Evolutionary conservation across 1,284 basidiomycete species (phyloP), one percentile per base, ranked within the genome.

Genomic region (Sanghuangporus sanghuang): DNA sequence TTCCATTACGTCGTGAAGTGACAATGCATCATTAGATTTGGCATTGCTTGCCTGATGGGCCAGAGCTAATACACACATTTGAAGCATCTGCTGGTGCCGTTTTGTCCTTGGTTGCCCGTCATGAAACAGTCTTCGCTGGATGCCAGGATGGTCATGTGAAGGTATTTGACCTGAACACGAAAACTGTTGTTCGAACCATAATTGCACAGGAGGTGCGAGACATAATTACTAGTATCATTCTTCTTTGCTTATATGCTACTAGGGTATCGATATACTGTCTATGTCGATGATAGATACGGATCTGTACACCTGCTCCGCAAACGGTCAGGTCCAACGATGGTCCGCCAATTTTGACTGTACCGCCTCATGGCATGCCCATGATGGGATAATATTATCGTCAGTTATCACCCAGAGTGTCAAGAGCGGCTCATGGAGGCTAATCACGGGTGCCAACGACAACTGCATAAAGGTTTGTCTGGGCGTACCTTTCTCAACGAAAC

Each of bases 131-230:
- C 16, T 97, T 91, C 69, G 95, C 93, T 0, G 96, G 95, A 0
- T 90, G 95, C 69, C 96, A 99, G 74, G 94, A 93, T 67, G 96
- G 96, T 1, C 88, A 91, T 68, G 92, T 98, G 69, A 91, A 91
- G 67, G 89, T 98, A 6, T 89, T 93, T 79, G 96, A 98, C 73
- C 78, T 97, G 9, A 95, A 96, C 72, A 96, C 94, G 0, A 87
- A 86, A 65, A 92, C 93, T 0, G 78, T 92, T 42, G 87, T 98
- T 12, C 81, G 96, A 49, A 92, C 87, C 0, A 89, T 98, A 60
- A 87, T 94, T 18, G 90, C 92, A 0, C 88, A 95, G 70, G 89
- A 92, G 75, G 91, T 90, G 58, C 27, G 58, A 36, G 35, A 36
- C 18, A 16, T 48, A 39, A 14, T 56, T 54, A 53, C 9, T 18